Evolutionary conservation across 2,329 filamentous ascomycete genomes (phyloP).

Genomic region (Catunica adiposa): DNA sequence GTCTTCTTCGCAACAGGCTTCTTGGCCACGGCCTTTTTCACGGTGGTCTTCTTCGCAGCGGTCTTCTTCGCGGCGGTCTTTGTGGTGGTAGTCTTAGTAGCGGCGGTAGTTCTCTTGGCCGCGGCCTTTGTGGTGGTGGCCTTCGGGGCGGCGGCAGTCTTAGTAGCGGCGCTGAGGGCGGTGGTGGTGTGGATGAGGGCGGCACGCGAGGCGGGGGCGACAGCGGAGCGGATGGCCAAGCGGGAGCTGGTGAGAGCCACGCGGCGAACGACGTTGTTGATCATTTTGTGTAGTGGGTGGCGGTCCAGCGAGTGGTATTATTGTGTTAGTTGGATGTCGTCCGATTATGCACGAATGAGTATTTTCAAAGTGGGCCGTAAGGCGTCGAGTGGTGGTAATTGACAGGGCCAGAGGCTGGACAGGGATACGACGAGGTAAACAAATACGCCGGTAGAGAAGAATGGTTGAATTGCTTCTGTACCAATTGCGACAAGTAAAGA

Average conservation of each 20-base stretch:
- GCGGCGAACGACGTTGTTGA: conserved; percentile 10
- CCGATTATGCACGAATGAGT: no score
- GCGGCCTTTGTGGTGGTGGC: conserved; percentile 16
- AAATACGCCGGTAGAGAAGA: no score
- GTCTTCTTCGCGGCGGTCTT: conserved; percentile 14
- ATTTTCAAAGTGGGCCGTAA: no score
- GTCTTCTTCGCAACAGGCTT: conserved; percentile 13
- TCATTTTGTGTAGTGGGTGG: conserved; percentile 1
- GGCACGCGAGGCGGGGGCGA: not conserved
- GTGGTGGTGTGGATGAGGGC: conserved; percentile 5
- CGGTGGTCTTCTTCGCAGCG: conserved; percentile 13
- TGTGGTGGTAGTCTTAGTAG: conserved; percentile 15
- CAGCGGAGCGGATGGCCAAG: conserved; percentile 10
- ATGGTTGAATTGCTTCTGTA: no score
- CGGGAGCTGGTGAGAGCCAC: conserved; percentile 8
- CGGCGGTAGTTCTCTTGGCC: conserved; percentile 17
- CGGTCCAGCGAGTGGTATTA: no score
- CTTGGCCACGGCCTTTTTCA: conserved; percentile 10
- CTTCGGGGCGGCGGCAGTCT: conserved; percentile 5
- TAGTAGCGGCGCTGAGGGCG: not conserved
- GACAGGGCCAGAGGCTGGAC: no score
- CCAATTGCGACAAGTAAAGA: not conserved
- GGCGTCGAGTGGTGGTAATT: no score
- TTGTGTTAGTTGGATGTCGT: no score
- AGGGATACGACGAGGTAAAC: no score